Evolutionary conservation across 225 moss, liverwort and hornwort species (phyloP), one percentile per base, ranked within the genome.

Genomic region (Bryum argenteum): DNA sequence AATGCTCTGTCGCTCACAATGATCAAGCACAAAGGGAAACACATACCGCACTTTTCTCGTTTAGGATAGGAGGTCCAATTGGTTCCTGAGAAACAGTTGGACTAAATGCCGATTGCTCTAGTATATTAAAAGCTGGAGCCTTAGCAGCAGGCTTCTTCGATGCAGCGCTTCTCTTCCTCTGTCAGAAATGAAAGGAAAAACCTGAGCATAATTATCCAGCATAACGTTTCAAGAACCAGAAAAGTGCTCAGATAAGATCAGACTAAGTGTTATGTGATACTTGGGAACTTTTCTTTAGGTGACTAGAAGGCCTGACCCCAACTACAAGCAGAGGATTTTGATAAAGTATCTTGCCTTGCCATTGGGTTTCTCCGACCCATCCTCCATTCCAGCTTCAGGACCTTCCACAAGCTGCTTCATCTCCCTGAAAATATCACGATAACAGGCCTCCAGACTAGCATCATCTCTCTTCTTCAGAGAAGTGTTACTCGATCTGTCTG

Each of bases 401-500:
- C 87, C 89, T 65, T 87, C 91, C 48, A 91, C 71, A 69, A 89
- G 84, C 55, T 91, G 86, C 67, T 79, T 84, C 91, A 87, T 89
- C 77, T 89, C 91, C 53, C 87, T 85, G 71, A 82, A 84, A 57
- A 91, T 68, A 72, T 89, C 91, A 73, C 89, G 87, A 81, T 91
- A 91, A 54, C 91, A 89, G 52, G 84, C 84, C 76, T 91, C 91
- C 77, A 91, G 71, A 70, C 91, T 89, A 70, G 79, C 65, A 59
- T 91, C 91, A 66, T 81, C 89, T 74, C 91, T 85, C 77, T 84
- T 86, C 74, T 89, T 91, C 69, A 91, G 71, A 63, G 91, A 89
- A 41, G 82, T 67, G 69, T 84, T 87, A 21, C 83, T 82, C 23
- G 91, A 84, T 62, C 70, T 81, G 47, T 87, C 89, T 9, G 79